These are phyloP conservation scores for Phytopythium montanum DNA, from an alignment of 352 stramenopile genomes.

Conservation along the genomic window DNA sequence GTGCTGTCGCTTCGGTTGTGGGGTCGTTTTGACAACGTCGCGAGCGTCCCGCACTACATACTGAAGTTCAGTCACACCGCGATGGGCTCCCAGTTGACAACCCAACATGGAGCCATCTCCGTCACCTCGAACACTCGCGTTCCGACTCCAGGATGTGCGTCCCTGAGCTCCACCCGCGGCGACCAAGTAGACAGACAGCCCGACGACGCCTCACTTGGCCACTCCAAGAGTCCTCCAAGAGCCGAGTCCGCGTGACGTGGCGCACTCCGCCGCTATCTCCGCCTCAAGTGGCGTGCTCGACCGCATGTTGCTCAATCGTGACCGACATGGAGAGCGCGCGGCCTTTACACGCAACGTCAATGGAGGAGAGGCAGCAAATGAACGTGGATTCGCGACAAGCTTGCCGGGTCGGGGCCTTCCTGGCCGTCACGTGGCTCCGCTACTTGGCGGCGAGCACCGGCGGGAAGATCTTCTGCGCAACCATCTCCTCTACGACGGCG, in stretches of 20 bases:
- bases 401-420: background rate
- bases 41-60: no score
- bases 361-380: background rate
- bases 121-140: no score
- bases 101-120: no score
- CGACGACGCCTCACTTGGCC: background rate
- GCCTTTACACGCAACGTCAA: background rate
- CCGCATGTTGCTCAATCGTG: background rate
- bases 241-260: background rate
- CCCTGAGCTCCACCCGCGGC: no score
- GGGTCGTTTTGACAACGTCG: background rate
- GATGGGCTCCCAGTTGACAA: no score
- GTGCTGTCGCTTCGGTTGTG: background rate
- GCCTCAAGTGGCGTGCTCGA: background rate
- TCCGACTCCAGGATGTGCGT: no score
- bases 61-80: no score
- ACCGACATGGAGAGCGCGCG: background rate
- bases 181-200: no score
- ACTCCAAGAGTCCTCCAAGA: no score
- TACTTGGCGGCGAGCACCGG: constrained; percentile 45
- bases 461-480: constrained; percentile 78
- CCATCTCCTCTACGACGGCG: constrained; percentile 63
- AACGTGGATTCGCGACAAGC: background rate
- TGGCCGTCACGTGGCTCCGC: background rate
- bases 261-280: background rate